Percentiles rank a stretch among this genome's conserved stretches.
Evolutionary conservation across 2,329 filamentous ascomycete genomes (phyloP).

Genomic region (Cytospora piceae): DNA sequence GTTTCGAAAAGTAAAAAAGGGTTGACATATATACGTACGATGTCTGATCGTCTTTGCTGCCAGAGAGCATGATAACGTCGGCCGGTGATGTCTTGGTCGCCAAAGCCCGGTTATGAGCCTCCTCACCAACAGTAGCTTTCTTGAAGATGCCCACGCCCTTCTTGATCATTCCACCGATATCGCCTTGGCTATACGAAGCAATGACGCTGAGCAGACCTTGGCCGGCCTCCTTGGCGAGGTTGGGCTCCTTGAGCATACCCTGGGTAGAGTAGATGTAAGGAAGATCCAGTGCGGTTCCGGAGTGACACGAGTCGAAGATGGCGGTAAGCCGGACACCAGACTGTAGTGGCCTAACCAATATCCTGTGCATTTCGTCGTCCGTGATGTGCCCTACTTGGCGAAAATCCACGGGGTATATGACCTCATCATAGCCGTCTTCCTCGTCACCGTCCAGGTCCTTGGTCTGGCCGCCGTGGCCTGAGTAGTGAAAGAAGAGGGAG

Average conservation of each 20-base stretch:
- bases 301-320: constrained; percentile 70
- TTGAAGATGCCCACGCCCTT: constrained; percentile 85
- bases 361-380: constrained; percentile 80
- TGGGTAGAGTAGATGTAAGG: constrained; percentile 73
- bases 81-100: constrained; percentile 92
- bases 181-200: constrained; percentile 66
- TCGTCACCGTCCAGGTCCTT: constrained; percentile 80
- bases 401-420: constrained; percentile 84
- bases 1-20: constrained; percentile 30
- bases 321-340: constrained; percentile 62
- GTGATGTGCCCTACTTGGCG: constrained; percentile 79
- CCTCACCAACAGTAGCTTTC: constrained; percentile 80
- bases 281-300: constrained; percentile 67
- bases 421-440: constrained; percentile 80
- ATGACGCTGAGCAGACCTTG: constrained; percentile 65
- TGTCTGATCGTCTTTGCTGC: constrained; percentile 95
- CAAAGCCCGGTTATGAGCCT: constrained; percentile 78
- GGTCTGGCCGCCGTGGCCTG: constrained; percentile 81
- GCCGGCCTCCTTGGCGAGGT: constrained; percentile 69
- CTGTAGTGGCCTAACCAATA: constrained; percentile 65
- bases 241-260: constrained; percentile 70
- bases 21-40: constrained; percentile 62
- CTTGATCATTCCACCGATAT: constrained; percentile 80
- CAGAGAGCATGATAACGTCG: constrained; percentile 97
- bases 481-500: constrained; percentile 97